Evolutionary conservation across 192 early-diverging fungal species (phyloP).

Genomic region (Gamsiella multidivaricata): DNA sequence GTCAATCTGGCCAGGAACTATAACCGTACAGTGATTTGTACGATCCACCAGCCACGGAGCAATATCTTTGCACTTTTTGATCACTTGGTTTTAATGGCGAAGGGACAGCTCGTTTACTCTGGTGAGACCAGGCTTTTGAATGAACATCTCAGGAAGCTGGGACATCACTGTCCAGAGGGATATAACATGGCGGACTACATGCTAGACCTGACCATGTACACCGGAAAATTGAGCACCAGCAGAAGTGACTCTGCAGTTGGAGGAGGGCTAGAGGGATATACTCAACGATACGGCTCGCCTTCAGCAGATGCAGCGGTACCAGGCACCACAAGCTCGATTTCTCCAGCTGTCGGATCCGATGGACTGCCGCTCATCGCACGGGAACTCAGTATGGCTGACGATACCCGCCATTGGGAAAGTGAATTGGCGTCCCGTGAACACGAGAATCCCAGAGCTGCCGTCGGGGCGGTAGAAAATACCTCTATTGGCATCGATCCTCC

Average conservation of each 20-base stretch:
- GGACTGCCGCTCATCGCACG: conserved; percentile 23
- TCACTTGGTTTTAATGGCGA: conserved; percentile 84
- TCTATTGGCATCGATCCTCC: conserved; percentile 35
- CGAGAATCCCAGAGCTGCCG: background rate
- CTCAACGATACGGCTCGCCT: conserved; percentile 28
- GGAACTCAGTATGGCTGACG: conserved; percentile 28
- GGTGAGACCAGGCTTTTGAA: conserved; percentile 74
- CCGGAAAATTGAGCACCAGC: conserved; percentile 1
- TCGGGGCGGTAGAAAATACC: conserved; percentile 1
- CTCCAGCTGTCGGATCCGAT: conserved; percentile 1
- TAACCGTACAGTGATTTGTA: conserved; percentile 86
- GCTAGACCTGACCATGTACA: conserved; percentile 73
- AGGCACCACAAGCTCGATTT: background rate
- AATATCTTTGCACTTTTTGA: conserved; percentile 95
- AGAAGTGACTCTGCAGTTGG: conserved; percentile 11
- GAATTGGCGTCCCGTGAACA: conserved; percentile 22
- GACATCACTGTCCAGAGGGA: conserved; percentile 85
- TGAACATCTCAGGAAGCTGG: conserved; percentile 78
- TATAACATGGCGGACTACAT: conserved; percentile 95
- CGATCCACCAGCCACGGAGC: conserved; percentile 94
- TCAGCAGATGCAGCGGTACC: background rate
- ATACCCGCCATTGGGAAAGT: conserved; percentile 37
- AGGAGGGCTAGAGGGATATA: conserved; percentile 4
- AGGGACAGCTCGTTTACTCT: conserved; percentile 85
- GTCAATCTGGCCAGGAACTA: conserved; percentile 71